Evolutionary conservation across 176 grass and related monocot species (phyloP), one percentile per base, ranked within the genome.

Genomic region (Tillandsia fasciculata): DNA sequence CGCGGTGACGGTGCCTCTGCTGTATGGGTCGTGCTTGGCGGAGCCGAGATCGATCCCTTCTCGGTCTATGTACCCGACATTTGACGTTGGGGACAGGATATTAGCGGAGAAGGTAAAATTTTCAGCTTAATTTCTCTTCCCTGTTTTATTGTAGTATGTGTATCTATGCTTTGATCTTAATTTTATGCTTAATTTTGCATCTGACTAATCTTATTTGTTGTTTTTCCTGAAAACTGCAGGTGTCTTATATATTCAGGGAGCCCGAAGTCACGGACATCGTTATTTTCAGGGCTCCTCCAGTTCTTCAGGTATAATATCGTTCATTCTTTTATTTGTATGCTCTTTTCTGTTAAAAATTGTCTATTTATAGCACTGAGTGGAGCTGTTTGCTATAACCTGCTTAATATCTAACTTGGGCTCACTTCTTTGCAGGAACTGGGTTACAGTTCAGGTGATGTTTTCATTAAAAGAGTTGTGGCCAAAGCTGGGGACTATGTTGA

Each of bases 391-490:
- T 42, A 42, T 42, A 42, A 42, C 33, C 33, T 42, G 33, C 33
- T 61, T 9, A 15, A 23, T 18, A 18, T 10, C 22, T 9, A 23
- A 61, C 9, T 56, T 61, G 56, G 10, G 56, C 22, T 61, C 20
- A 26, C 12, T 14, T 80, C 54, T 74, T 75, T 65, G 12, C 76
- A 99, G 94, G 54, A 69, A 71, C 10, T 83, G 73, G 94, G 94
- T 70, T 99, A 82, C 84, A 83, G 75, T 70, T 82, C 94, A 63
- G 75, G 68, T 80, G 94, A 99, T 87, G 94, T 93, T 47, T 99
- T 99, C 72, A 86, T 99, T 53, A 99, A 99, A 76, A 92, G 94
- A 83, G 75, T 99, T 74, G 94, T 99, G 47, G 94, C 89, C 0
- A 92, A 87, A 64, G 94, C 86, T 3, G 87, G 87, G 64, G 89